phyloP scores from a whole-genome alignment of 2,329 filamentous ascomycete species.

The Calonectria henricotiae region DNA sequence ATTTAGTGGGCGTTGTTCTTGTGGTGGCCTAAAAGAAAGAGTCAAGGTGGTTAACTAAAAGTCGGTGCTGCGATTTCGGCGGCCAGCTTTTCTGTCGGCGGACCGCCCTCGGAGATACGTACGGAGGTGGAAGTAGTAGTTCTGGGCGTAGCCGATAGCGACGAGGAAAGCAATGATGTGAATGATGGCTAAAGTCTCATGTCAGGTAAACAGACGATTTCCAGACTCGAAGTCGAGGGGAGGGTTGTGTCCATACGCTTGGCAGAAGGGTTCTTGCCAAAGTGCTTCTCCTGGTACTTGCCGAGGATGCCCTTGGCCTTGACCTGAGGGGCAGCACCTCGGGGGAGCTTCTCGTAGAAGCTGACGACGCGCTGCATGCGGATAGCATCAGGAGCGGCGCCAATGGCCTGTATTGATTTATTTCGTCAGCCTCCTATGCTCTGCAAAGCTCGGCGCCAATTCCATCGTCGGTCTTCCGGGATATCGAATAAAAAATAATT shows the following conservation, averaged over 20 bases:
- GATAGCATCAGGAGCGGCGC: conserved; percentile 93
- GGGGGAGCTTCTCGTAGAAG: conserved; percentile 99
- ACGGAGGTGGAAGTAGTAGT: conserved; percentile 99
- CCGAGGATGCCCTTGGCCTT: conserved; percentile 88
- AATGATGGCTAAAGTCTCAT: conserved; percentile 78
- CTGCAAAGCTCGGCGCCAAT: conserved; percentile 33
- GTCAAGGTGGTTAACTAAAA: conserved; percentile 41
- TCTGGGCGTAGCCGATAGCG: conserved; percentile 91
- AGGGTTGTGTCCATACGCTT: conserved; percentile 78
- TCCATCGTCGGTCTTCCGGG: conserved; percentile 35
- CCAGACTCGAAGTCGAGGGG: neutral
- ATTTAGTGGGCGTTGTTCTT: conserved; percentile 99
- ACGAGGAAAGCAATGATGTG: conserved; percentile 87
- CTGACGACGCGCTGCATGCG: conserved; percentile 98
- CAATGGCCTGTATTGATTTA: conserved; percentile 80
- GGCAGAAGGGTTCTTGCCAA: conserved; percentile 92
- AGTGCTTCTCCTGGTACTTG: conserved; percentile 93
- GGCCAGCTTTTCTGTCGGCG: neutral
- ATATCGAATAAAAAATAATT: conserved; percentile 28
- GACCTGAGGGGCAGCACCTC: conserved; percentile 87
- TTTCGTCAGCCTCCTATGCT: conserved; percentile 57
- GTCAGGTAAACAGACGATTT: conserved; percentile 37
- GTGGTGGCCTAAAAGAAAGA: conserved; percentile 84
- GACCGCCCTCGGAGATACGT: conserved; percentile 63
- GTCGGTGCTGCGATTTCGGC: conserved; percentile 20